These are phyloP conservation scores for Bassia scoparia DNA, from an alignment of 148 eudicot genomes.

Conservation along the genomic window DNA sequence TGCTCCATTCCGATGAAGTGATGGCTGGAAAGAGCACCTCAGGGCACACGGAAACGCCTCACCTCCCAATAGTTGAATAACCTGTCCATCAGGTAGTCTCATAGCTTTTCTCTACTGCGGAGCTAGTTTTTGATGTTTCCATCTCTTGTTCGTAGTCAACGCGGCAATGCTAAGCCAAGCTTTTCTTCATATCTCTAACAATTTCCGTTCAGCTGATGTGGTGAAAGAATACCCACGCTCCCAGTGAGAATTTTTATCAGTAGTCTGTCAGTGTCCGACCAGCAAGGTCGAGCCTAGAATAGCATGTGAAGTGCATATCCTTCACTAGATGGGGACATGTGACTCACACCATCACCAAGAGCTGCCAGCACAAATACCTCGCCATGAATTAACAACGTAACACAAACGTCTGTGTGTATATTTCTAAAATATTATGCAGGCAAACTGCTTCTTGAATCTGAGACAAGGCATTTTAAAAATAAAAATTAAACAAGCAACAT, in stretches of 20 bases:
- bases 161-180: slow-evolving; percentile 48
- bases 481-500: background rate
- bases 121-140: slow-evolving; percentile 43
- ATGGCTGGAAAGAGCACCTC: slow-evolving; percentile 50
- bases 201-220: slow-evolving; percentile 88
- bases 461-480: background rate
- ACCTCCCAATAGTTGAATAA: slow-evolving; percentile 50
- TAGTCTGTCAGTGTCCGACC: slow-evolving; percentile 82
- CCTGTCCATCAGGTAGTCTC: slow-evolving; percentile 53
- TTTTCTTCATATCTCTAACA: slow-evolving; percentile 68
- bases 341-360: slow-evolving; percentile 92
- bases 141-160: slow-evolving; percentile 52
- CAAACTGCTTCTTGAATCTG: too few species aligned
- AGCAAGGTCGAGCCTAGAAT: slow-evolving; percentile 83
- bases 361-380: slow-evolving; percentile 86
- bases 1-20: slow-evolving; percentile 68
- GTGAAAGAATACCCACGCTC: slow-evolving; percentile 90
- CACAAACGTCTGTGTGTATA: background rate
- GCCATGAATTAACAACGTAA: background rate
- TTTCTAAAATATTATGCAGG: background rate
- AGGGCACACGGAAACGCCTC: slow-evolving; percentile 54
- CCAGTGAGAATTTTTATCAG: slow-evolving; percentile 80
- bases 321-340: slow-evolving; percentile 76
- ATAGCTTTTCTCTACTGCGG: slow-evolving; percentile 49
- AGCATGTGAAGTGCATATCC: slow-evolving; percentile 78